These are phyloP conservation scores for Claviceps sp. DNA, from an alignment of 2,329 filamentous ascomycete genomes.

Conservation along the genomic window DNA sequence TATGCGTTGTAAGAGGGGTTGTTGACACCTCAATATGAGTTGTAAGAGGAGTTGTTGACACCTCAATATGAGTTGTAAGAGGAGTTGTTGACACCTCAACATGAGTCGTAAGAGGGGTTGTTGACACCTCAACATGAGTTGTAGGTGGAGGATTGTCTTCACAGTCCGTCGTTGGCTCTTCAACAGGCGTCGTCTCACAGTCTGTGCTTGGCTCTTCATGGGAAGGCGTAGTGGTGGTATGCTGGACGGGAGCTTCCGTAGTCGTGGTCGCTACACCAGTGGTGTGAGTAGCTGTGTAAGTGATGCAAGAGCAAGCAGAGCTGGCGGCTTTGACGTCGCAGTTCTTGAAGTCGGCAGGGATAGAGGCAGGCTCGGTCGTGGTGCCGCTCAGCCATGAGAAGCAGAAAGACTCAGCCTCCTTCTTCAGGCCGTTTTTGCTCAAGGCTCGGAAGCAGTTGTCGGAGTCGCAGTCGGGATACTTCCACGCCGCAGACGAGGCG, in stretches of 20 bases:
- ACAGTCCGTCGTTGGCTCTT: not conserved
- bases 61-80: not conserved
- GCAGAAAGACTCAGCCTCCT: constrained; percentile 19
- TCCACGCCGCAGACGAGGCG: constrained; percentile 15
- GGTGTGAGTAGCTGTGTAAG: constrained; percentile 20
- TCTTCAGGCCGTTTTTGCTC: constrained; percentile 18
- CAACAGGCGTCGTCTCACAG: not conserved
- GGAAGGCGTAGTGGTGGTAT: constrained; percentile 1
- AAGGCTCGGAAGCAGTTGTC: constrained; percentile 25
- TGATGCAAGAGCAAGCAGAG: constrained; percentile 26
- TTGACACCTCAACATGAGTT: not conserved
- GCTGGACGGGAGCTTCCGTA: not conserved
- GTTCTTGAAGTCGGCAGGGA: constrained; percentile 20
- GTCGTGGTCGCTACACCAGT: constrained; percentile 4
- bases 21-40: not conserved
- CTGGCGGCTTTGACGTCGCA: constrained; percentile 14
- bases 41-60: not conserved
- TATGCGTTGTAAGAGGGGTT: not conserved
- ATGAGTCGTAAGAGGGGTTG: not conserved
- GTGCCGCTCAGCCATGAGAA: constrained; percentile 17
- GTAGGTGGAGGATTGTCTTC: not conserved
- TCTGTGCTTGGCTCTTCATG: constrained; percentile 7
- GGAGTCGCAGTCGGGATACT: constrained; percentile 17
- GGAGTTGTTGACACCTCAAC: not conserved
- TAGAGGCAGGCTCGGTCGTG: constrained; percentile 13